Percentiles rank a stretch among this genome's conserved stretches.
These are phyloP conservation scores for Fusarium euwallaceae DNA, from an alignment of 2,329 filamentous ascomycete species.

Conservation along the genomic window DNA sequence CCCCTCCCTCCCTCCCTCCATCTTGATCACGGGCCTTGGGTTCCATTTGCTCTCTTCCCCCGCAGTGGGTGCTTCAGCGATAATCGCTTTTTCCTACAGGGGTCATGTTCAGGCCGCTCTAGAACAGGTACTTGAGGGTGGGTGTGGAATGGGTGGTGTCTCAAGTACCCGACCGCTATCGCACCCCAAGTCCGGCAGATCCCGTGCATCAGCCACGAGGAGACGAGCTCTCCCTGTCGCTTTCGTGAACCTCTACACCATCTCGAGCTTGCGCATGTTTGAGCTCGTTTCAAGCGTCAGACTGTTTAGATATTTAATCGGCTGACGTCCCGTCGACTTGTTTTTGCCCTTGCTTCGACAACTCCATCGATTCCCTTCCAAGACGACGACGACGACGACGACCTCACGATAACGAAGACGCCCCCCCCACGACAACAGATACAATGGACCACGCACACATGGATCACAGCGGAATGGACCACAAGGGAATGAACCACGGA, in stretches of 20 bases:
- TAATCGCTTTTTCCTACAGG: constrained; percentile 11
- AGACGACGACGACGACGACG: neutral
- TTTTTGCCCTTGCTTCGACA: neutral
- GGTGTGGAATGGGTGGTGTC: neutral
- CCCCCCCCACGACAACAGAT: neutral
- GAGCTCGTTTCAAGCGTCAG: constrained; percentile 53
- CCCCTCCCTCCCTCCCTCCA: neutral
- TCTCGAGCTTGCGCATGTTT: constrained; percentile 54
- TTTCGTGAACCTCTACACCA: constrained; percentile 22
- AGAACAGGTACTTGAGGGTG: constrained; percentile 12
- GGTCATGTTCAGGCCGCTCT: constrained; percentile 3
- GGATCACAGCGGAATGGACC: constrained; percentile 60
- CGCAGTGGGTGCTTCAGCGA: constrained; percentile 6
- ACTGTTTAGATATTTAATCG: constrained; percentile 6
- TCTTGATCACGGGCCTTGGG: constrained; percentile 1
- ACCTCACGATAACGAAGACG: neutral
- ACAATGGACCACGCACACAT: constrained; percentile 61
- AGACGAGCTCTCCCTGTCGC: constrained; percentile 17
- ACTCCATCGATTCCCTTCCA: neutral
- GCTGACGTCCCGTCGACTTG: neutral
- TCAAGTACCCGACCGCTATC: constrained; percentile 20
- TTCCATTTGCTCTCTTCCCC: constrained; percentile 2
- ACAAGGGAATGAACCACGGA: constrained; percentile 67
- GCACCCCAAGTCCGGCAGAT: constrained; percentile 16
- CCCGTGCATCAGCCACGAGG: neutral